Base-by-base conservation (phyloP, 305 asterid species). In the Solanum aculeatissimum region DNA sequence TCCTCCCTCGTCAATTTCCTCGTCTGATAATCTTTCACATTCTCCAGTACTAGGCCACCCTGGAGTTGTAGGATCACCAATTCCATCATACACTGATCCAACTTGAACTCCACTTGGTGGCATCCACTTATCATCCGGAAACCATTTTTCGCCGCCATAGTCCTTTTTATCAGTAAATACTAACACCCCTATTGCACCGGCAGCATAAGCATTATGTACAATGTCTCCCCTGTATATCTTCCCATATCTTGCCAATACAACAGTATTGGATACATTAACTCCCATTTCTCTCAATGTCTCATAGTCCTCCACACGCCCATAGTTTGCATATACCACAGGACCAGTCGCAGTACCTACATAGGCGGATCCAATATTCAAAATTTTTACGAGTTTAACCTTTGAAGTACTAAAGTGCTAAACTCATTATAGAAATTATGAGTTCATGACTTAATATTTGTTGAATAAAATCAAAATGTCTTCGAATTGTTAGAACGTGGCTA, bases 91-190 rank as follows among this genome's bases (percentile, higher is more conserved):
- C 32, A 92, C 88, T 3, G 97, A 84, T 16, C 98, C 98, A 85
- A 93, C 95, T 88, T 95, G 98, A 42, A 94, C 98, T 19, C 98
- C 98, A 54, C 89, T 94, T 11, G 98, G 98, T 14, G 98, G 98
- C 98, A 95, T 90, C 97, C 98, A 92, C 63, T 86, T 88, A 10
- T 87, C 95, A 70, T 95, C 95, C 3, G 98, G 98, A 72, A 94
- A 95, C 98, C 98, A 94, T 85, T 92, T 90, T 8, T 79, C 88
- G 12, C 98, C 97, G 18, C 98, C 95, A 70, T 91, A 95, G 63
- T 95, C 98, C 87, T 92, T 94, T 90, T 90, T 92, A 42, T 95
- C 98, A 0, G 97, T 94, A 86, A 89, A 95, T 29, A 94, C 89
- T 82, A 94, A 19, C 19, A 88, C 97, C 11, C 94, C 98, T 23